phyloP scores from a whole-genome alignment of 495 filamentous ascomycete genomes.

The Aspergillus affinis region DNA sequence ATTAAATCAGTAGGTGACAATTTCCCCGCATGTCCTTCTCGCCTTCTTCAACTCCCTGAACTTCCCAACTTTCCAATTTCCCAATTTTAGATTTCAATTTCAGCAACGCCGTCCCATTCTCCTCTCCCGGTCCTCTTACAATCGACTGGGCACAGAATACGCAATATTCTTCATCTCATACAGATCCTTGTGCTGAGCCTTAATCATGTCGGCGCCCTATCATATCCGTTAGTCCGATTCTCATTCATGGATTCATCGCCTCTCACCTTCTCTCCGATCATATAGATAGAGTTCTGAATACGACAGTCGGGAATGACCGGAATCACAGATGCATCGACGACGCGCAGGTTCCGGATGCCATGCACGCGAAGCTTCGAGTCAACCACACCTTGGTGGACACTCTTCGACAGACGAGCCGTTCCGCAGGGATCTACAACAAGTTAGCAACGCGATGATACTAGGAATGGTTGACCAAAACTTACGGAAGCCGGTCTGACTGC shows the following conservation, averaged over 20 bases:
- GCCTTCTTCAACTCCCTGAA: too few relatives aligned
- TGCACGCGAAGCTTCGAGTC: slow-evolving; percentile 53
- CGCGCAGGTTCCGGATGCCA: slow-evolving; percentile 51
- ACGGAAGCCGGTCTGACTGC: slow-evolving; percentile 60
- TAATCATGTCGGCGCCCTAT: slow-evolving; percentile 36
- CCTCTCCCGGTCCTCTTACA: background rate
- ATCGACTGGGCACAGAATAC: slow-evolving; percentile 13
- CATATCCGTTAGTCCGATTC: background rate
- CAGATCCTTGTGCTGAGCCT: slow-evolving; percentile 30
- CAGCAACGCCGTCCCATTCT: too few relatives aligned
- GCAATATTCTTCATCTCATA: slow-evolving; percentile 26
- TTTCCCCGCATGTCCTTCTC: too few relatives aligned
- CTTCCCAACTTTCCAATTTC: too few relatives aligned
- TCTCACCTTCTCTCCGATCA: slow-evolving; percentile 55
- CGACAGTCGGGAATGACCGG: slow-evolving; percentile 43
- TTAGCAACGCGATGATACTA: background rate
- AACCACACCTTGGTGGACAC: slow-evolving; percentile 53
- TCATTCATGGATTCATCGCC: background rate
- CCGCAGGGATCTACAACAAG: slow-evolving; percentile 48
- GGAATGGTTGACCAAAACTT: slow-evolving; percentile 1
- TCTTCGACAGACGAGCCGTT: slow-evolving; percentile 51
- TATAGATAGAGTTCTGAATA: slow-evolving; percentile 53
- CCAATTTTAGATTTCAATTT: too few relatives aligned
- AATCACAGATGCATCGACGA: slow-evolving; percentile 44
- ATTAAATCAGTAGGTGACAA: too few relatives aligned